Evolutionary conservation across 2,329 filamentous ascomycete genomes (phyloP).

Genomic region (Aspergillus ruber): DNA sequence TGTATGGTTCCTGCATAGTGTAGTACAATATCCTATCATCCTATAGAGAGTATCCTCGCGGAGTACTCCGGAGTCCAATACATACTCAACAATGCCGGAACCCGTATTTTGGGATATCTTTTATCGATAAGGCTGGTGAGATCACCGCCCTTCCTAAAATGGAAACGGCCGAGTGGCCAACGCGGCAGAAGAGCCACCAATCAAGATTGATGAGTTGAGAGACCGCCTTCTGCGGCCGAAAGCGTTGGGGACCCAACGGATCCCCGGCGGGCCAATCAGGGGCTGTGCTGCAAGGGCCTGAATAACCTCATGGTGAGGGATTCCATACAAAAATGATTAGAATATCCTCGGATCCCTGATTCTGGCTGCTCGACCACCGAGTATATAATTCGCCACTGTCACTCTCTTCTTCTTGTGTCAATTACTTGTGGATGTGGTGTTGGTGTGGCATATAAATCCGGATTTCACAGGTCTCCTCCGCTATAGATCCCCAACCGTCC

Average conservation of each 20-base stretch:
- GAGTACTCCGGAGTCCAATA: too few relatives aligned
- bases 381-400: too few relatives aligned
- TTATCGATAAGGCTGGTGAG: not conserved
- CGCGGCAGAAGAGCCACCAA: not conserved
- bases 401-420: too few relatives aligned
- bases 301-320: too few relatives aligned
- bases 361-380: too few relatives aligned
- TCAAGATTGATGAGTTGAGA: not conserved
- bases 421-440: not conserved
- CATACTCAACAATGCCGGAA: too few relatives aligned
- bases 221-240: constrained; percentile 13
- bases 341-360: too few relatives aligned
- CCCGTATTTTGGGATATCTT: too few relatives aligned
- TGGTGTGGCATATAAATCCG: not conserved
- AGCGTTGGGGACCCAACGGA: constrained; percentile 31
- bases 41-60: too few relatives aligned
- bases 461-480: not conserved
- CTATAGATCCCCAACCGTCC: constrained; percentile 1
- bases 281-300: not conserved
- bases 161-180: not conserved
- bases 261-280: constrained; percentile 13
- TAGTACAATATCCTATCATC: too few relatives aligned
- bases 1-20: too few relatives aligned
- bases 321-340: too few relatives aligned
- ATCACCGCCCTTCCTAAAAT: not conserved